These are phyloP conservation scores for Salmacisia buchloeana DNA, from an alignment of 1,284 basidiomycete species.

Conservation along the genomic window DNA sequence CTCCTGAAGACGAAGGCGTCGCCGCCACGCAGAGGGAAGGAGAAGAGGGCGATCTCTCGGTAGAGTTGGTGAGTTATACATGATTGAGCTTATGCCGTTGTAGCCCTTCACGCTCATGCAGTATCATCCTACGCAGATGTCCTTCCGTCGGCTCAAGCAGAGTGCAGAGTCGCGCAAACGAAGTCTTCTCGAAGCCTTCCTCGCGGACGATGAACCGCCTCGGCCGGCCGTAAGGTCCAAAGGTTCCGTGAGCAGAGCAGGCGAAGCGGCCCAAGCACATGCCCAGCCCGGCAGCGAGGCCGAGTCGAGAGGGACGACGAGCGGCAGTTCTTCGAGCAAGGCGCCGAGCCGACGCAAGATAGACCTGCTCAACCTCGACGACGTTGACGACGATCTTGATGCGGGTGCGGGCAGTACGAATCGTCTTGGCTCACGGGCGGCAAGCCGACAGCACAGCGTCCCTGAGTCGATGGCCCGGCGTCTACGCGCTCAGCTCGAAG, in stretches of 20 bases:
- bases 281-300: neutral
- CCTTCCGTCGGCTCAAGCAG: neutral
- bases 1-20: no score
- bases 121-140: neutral
- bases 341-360: neutral
- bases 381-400: neutral
- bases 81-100: no score
- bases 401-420: neutral
- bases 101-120: neutral
- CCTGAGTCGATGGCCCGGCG: neutral
- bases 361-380: neutral
- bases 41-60: no score
- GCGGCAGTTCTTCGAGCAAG: neutral
- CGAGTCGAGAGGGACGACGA: neutral
- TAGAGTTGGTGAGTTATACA: neutral
- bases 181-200: neutral
- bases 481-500: neutral
- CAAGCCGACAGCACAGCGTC: no score
- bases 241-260: neutral
- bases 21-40: no score
- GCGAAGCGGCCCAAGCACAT: neutral
- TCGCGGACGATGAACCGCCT: neutral
- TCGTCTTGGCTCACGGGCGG: no score
- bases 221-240: neutral
- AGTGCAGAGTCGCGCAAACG: neutral